phyloP scores from a whole-genome alignment of 108 stramenopile genomes.

The Aurantiochytrium sp. region DNA sequence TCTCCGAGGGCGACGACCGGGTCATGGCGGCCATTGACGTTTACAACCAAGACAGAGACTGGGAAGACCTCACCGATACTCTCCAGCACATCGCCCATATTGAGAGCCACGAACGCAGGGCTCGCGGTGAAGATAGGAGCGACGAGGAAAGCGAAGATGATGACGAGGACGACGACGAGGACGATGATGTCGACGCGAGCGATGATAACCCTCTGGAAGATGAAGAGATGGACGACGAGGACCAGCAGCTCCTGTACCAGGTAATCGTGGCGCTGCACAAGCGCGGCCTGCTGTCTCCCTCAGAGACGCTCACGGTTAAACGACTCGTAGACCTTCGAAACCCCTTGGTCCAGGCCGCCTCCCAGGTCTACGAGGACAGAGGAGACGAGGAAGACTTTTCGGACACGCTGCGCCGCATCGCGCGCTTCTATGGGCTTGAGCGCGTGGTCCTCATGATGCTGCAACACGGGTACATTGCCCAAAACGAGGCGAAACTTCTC shows the following conservation, averaged over 20 bases:
- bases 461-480: not conserved
- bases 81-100: not conserved
- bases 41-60: not conserved
- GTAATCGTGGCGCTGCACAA: not conserved
- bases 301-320: conserved; percentile 2
- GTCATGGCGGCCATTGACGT: not conserved
- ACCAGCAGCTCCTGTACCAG: conserved; percentile 4
- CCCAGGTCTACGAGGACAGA: conserved; percentile 6
- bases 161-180: not conserved
- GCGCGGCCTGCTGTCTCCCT: not conserved
- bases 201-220: not conserved
- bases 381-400: conserved; percentile 25
- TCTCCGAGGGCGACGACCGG: conserved; percentile 17
- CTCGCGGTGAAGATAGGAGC: not conserved
- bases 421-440: not conserved
- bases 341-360: conserved; percentile 1
- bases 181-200: not conserved
- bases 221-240: not conserved
- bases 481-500: not conserved
- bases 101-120: not conserved
- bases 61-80: not conserved
- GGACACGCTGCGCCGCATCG: not conserved
- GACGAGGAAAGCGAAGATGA: not conserved
- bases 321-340: not conserved
- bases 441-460: conserved; percentile 1